Base-by-base conservation (phyloP, 352 stramenopile species). In the Phytopythium cucurbitacearum region DNA sequence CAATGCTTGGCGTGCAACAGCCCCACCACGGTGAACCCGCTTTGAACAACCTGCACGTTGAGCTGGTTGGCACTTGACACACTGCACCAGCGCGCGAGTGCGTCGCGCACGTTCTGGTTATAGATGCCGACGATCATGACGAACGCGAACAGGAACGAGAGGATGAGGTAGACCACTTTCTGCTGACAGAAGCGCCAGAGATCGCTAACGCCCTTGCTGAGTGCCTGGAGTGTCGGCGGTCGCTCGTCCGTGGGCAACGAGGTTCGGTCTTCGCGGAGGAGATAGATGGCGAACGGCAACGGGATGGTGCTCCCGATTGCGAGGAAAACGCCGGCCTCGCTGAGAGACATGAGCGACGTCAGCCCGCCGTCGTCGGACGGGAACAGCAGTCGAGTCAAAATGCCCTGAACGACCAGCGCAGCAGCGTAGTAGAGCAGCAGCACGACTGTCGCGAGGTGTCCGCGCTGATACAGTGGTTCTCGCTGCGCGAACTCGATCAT, bases 151-250 rank as follows among this genome's bases (percentile, higher is more conserved):
- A 85, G 57, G 56, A 86, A 88, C 11, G 69, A 49, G 16, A 88
- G 40, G 13, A 84, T 64, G 9, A 68, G 73, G 65, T 71, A 77
- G 32, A 76, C 69, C 7, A 83, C 60, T 28, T 86, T 75, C 35
- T 85, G 65, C 38, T 80, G 70, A 45, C 62, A 79, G 28, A 86
- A 73, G 40, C 65, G 63, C 67, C 77, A 79, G 9, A 88, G 48
- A 35, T 86, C 69, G 5, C 53, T 47, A 5, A 78, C 39, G 2
- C 66, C 70, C 1, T 53, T 57, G 0, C 49, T 38, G 8, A 85
- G 7, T 3, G 66, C 53, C 38, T 41, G 34, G 3, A 55, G 11
- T 13, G 53, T 57, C 13, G 47, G 16, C 34, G 45, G 9, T 7
- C 43, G 49, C 9, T 67, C 58, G 13, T 49, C 43, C 10, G 67